Evolutionary conservation across 1,139 yeast species (phyloP), one percentile per base, ranked within the genome.

Genomic region (Meyerozyma sp.): DNA sequence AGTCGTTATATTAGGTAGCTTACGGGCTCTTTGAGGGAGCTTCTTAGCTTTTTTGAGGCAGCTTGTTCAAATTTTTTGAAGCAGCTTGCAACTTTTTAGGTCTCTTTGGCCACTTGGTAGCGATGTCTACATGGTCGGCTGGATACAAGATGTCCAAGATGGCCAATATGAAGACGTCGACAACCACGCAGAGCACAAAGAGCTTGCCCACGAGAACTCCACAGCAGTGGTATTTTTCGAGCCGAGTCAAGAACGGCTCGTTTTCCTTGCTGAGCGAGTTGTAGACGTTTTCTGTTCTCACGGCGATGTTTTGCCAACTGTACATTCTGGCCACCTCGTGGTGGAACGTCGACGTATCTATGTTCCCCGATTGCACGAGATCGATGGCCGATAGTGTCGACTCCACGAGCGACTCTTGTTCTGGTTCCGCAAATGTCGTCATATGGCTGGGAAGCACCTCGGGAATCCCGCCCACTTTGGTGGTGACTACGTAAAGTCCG

Each of bases 391-490:
- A 64, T 38, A 82, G 61, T 1, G 93, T 80, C 13, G 89, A 84
- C 9, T 73, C 77, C 1, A 85, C 87, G 37, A 91, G 65, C 3
- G 94, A 82, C 48, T 87, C 89, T 46, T 87, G 97, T 44, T 69
- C 75, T 0, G 97, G 96, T 18, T 84, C 76, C 0, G 98, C 94
- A 65, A 87, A 93, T 3, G 85, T 86, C 0, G 96, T 90, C 98
- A 94, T 93, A 56, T 90, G 89, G 25, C 77, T 75, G 0, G 98
- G 99, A 36, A 94, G 65, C 4, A 94, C 98, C 57, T 94, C 99
- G 0, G 98, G 98, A 37, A 93, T 91, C 4, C 98, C 99, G 2
- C 99, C 99, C 0, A 94, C 98, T 48, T 83, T 82, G 0, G 99
- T 94, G 0, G 98, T 91, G 0, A 94, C 98, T 2, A 94, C 96